A percentile compares a stretch with the other conserved stretches of the same genome.
Conservation (phyloP, 2,329 filamentous ascomycete species). For the Camptophora hylomeconis region DNA sequence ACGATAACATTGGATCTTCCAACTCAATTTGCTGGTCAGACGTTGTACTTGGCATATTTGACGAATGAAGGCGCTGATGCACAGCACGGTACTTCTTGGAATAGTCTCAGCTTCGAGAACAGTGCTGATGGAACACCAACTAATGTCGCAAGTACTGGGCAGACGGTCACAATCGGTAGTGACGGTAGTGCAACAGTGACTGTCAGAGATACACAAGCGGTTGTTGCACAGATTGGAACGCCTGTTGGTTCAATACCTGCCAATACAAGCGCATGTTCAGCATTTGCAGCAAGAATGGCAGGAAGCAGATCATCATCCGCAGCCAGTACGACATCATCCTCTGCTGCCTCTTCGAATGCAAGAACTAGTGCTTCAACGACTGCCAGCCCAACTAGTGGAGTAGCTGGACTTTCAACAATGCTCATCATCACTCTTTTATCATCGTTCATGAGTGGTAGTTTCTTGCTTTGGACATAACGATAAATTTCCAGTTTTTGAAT, state of each 20-base stretch:
- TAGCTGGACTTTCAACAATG: conserved; percentile 11
- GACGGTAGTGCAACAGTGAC: conserved; percentile 24
- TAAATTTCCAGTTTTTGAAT: no score
- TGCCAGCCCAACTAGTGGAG: conserved; percentile 11
- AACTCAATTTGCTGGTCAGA: conserved; percentile 25
- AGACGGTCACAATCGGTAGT: conserved; percentile 21
- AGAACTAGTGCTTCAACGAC: conserved; percentile 9
- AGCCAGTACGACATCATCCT: not conserved
- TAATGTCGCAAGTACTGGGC: conserved; percentile 21
- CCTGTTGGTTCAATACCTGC: conserved; percentile 9
- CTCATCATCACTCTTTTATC: conserved; percentile 10
- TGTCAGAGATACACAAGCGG: conserved; percentile 33
- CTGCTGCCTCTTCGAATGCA: conserved; percentile 9
- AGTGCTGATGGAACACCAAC: conserved; percentile 29
- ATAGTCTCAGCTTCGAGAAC: conserved; percentile 34
- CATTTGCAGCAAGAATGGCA: conserved; percentile 9
- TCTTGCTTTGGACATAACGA: conserved; percentile 9
- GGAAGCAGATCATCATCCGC: conserved; percentile 7
- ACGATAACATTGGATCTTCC: conserved; percentile 31
- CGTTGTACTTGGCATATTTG: conserved; percentile 35
- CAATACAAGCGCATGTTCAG: conserved; percentile 12
- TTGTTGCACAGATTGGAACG: conserved; percentile 32
- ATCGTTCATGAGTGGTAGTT: conserved; percentile 8
- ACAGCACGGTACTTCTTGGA: conserved; percentile 31
- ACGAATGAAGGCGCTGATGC: conserved; percentile 34